Base-by-base conservation (phyloP, 139 green algal genomes). In the Coelastrella sp. region DNA sequence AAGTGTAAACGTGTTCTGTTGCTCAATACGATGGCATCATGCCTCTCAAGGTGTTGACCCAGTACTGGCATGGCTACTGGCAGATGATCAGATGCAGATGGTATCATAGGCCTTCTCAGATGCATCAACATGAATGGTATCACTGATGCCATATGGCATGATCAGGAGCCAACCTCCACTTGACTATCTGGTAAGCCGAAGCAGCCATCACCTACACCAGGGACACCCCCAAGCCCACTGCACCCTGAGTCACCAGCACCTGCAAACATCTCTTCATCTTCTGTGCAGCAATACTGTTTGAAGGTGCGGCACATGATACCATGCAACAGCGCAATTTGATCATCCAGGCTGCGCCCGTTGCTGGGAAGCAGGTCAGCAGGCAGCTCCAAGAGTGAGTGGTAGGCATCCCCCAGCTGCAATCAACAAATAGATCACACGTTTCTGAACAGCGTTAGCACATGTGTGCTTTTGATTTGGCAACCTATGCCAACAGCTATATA, bases 301-400 rank as follows among this genome's bases (percentile, higher is more conserved):
- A 88, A 88, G 12, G 83, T 68, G 11, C 20, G 35, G 8, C 15
- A 22, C 7, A 88, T 70, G 83, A 80, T 68, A 35, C 22, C 83
- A n/a, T 88, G 83, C 83, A 88, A 27, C 65, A 88, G 83, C 0
- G 11, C 17, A 25, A 88, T n/a, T 56, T 88, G 83, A 57, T 88
- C 83, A 79, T 88, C 65, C 19, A 88, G 83, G 66, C 17, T 88
- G 66, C 83, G 27, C 17, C 20, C 66, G 66, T 68, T 88, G 83
- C 12, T 60, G 65, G 83, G 83, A 10, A 22, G 59, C 7, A 88
- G 83, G 66, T 88, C 83, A 56, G 20, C 22, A 12, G 83, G 83
- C 83, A 88, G 83, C 83, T 88, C 83, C 35, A 88, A 35, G 27
- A 80, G 57, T 19, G 83, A 88, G 7, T 35, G 66, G 83, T 88